Percentiles rank a stretch among this genome's conserved stretches.
Conservation (phyloP, 805 yeast genomes). For the Cephaloascus albidus region DNA sequence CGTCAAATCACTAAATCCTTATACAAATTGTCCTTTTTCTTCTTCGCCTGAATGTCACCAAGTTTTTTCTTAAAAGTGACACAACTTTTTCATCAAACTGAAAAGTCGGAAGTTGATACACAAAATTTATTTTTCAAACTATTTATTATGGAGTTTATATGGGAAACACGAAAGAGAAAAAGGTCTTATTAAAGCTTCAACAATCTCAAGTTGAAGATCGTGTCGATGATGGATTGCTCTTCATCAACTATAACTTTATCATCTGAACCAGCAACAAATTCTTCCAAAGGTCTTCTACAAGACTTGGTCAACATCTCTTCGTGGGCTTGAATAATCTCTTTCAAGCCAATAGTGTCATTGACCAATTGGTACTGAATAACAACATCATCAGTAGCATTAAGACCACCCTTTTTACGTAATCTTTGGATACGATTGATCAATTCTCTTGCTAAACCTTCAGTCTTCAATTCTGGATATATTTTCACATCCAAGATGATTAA, state of each 20-base stretch:
- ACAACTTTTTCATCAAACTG: too few species aligned
- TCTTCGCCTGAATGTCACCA: too few species aligned
- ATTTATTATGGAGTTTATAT: too few species aligned
- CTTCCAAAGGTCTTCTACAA: conserved; percentile 55
- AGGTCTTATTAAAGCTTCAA: conserved; percentile 55
- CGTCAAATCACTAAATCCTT: too few species aligned
- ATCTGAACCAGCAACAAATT: conserved; percentile 30
- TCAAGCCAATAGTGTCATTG: conserved; percentile 57
- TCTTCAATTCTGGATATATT: conserved; percentile 77
- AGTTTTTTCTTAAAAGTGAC: too few species aligned
- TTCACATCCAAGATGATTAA: conserved; percentile 84
- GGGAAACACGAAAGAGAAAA: too few species aligned
- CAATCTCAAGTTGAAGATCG: conserved; percentile 69
- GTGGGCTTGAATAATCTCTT: conserved; percentile 53
- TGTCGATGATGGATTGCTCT: conserved; percentile 70
- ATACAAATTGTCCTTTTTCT: too few species aligned
- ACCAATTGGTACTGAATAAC: conserved; percentile 67
- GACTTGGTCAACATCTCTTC: conserved; percentile 65
- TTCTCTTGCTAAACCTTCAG: conserved; percentile 96
- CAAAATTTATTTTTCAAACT: too few species aligned
- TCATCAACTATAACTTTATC: conserved; percentile 69
- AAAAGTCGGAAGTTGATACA: too few species aligned
- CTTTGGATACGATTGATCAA: conserved; percentile 95
- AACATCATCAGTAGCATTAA: conserved; percentile 93
- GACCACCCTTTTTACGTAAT: conserved; percentile 91